Evolutionary conservation across 345 rosid species (phyloP).

Genomic region (Carallia brachiata): DNA sequence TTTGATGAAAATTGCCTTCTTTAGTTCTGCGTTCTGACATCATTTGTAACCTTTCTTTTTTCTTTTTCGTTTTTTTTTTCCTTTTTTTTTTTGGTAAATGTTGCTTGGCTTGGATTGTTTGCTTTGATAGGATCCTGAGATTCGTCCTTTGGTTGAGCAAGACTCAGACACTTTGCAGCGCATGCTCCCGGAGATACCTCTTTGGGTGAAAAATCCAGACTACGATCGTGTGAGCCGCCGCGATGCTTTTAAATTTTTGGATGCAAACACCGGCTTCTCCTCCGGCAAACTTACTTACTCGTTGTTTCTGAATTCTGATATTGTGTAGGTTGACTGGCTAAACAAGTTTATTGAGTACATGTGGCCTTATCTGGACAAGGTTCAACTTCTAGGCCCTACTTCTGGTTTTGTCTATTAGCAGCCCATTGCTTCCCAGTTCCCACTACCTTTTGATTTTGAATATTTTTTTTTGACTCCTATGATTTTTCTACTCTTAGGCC

Average conservation of each 20-base stretch:
- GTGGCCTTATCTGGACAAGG: conserved; percentile 99
- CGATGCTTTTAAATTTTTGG: background rate
- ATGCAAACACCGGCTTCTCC: background rate
- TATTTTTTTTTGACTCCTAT: conserved; percentile 7
- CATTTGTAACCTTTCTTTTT: background rate
- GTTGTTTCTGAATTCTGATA: background rate
- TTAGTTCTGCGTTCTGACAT: no score
- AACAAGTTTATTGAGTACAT: conserved; percentile 67
- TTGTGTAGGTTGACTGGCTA: conserved; percentile 80
- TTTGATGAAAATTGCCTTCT: background rate
- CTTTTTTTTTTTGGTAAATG: background rate
- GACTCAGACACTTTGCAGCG: conserved; percentile 69
- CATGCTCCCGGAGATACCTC: conserved; percentile 92
- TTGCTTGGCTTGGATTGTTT: conserved; percentile 1
- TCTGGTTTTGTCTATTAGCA: background rate
- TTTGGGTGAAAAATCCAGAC: conserved; percentile 93
- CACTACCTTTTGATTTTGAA: conserved; percentile 9
- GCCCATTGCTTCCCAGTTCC: conserved; percentile 12
- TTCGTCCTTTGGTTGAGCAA: conserved; percentile 66
- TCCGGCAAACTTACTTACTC: background rate
- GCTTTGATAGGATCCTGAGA: conserved; percentile 61
- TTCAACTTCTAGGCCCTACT: conserved; percentile 24
- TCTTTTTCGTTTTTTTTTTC: no score
- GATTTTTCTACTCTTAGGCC: conserved; percentile 45
- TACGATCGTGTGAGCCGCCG: conserved; percentile 69